Evolutionary conservation across 441 rosid species (phyloP), one percentile per base, ranked within the genome.

Genomic region (Populus hybrid): DNA sequence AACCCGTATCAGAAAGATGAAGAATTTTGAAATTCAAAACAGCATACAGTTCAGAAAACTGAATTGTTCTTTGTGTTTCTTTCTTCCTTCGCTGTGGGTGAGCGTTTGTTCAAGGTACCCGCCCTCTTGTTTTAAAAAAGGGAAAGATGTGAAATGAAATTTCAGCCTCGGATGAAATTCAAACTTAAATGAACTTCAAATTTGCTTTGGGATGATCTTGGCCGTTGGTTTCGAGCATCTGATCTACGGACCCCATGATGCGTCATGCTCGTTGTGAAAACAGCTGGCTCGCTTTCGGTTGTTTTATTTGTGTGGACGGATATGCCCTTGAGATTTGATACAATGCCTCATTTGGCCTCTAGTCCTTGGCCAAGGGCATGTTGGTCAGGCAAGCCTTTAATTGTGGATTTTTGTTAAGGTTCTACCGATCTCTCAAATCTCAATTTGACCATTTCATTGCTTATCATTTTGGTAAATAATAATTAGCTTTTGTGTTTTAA

Each of bases 281-380:
- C 85, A 84, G 88, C 87, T 86, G 89, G 83, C 83, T 79, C 42
- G 18, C 82, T 85, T 75, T 77, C 77, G 80, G 74, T 42, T 26
- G 67, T 5, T 3, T 35, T 38, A 0, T 12, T 1, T 0, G 4
- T 16, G 59, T 38, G 23, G 88, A 84, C 87, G 19, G 7, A 14
- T 80, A 3, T 80, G 30, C 84, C 86, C 86, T 46, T 78, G 0
- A 0, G 0, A 23, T 69, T 26, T 6, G 19, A 1, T 1, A 3
- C 0, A 32, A 18, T 72, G 9, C 3, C 61, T 59, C 11, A 1
- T n/a, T 18, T 0, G 5, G n/a, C 61, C 63, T 26, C 21, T 14
- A 5, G 42, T 19, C 12, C 3, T 21, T 4, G 12, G 2, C 21
- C 30, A 59, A 59, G 81, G 73, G 64, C 23, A 73, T 34, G 24